Evolutionary conservation across 306 rosid species (phyloP).

Genomic region (Citrullus amarus): DNA sequence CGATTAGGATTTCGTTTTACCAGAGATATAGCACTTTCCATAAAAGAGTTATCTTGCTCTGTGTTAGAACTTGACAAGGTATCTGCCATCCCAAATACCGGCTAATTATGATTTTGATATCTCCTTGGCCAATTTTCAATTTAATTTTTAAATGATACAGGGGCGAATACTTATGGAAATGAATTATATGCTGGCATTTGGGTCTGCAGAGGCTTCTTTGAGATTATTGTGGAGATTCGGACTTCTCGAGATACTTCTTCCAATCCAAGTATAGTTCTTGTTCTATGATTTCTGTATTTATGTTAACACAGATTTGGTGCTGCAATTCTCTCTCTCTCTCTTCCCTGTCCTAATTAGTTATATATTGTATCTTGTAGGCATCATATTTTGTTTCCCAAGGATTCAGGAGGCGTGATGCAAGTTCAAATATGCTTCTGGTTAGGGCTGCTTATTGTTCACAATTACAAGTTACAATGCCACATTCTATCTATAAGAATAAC

Average conservation of each 20-base stretch:
- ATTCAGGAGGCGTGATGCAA: slow-evolving; percentile 23
- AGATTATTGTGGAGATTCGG: slow-evolving; percentile 30
- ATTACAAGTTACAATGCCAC: not conserved
- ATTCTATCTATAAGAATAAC: not conserved
- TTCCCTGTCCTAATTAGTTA: not conserved
- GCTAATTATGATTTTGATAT: not conserved
- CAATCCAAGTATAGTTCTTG: slow-evolving; percentile 20
- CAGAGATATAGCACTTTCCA: slow-evolving; percentile 22
- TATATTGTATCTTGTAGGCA: slow-evolving; percentile 19
- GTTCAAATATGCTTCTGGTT: slow-evolving; percentile 29
- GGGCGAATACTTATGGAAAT: slow-evolving; percentile 29
- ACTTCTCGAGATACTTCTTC: slow-evolving; percentile 25
- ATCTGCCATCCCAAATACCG: not conserved
- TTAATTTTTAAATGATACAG: slow-evolving; percentile 8
- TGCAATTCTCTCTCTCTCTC: not conserved
- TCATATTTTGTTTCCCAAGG: slow-evolving; percentile 31
- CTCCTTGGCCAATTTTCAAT: not conserved
- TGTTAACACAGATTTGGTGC: not conserved
- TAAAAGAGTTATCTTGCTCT: slow-evolving; percentile 21
- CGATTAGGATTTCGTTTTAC: slow-evolving; percentile 21
- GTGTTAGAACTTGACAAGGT: slow-evolving; percentile 26
- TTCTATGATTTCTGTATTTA: not conserved
- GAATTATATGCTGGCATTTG: slow-evolving; percentile 33
- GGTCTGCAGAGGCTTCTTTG: slow-evolving; percentile 30
- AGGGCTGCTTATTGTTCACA: slow-evolving; percentile 3